Evolutionary conservation across 2,329 filamentous ascomycete genomes (phyloP).

Genomic region (Fusarium nygamai): DNA sequence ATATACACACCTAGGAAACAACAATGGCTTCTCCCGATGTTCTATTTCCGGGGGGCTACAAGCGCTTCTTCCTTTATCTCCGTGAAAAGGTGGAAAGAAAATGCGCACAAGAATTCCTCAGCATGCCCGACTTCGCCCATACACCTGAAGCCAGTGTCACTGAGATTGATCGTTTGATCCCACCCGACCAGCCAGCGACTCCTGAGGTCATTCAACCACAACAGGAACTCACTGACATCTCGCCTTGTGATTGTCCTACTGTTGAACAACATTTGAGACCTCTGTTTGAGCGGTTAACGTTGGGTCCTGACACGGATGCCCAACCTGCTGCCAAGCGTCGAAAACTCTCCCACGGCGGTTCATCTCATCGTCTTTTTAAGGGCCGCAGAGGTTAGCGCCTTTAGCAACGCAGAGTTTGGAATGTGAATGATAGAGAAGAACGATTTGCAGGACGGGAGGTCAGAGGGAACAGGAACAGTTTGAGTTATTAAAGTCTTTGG

Average conservation of each 20-base stretch:
- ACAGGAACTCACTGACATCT: neutral
- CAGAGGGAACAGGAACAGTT: neutral
- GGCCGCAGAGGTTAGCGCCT: rapidly evolving
- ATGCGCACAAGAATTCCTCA: neutral
- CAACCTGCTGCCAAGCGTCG: neutral
- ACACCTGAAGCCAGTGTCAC: rapidly evolving
- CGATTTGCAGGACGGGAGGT: neutral
- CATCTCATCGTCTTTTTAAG: rapidly evolving
- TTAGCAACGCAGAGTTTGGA: no score
- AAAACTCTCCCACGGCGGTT: rapidly evolving
- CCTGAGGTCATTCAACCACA: rapidly evolving
- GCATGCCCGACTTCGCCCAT: neutral
- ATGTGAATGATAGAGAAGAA: neutral
- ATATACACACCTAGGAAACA: rapidly evolving
- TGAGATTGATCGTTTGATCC: neutral
- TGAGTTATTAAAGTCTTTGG: rapidly evolving
- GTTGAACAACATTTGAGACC: neutral
- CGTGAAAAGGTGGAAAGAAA: no score
- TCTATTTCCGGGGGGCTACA: no score
- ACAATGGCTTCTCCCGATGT: neutral
- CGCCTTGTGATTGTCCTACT: neutral
- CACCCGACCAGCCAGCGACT: neutral
- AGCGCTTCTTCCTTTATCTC: no score
- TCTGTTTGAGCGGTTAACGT: rapidly evolving
- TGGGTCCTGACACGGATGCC: neutral